phyloP scores from a whole-genome alignment of 495 filamentous ascomycete genomes.

The Acidomyces sp. region DNA sequence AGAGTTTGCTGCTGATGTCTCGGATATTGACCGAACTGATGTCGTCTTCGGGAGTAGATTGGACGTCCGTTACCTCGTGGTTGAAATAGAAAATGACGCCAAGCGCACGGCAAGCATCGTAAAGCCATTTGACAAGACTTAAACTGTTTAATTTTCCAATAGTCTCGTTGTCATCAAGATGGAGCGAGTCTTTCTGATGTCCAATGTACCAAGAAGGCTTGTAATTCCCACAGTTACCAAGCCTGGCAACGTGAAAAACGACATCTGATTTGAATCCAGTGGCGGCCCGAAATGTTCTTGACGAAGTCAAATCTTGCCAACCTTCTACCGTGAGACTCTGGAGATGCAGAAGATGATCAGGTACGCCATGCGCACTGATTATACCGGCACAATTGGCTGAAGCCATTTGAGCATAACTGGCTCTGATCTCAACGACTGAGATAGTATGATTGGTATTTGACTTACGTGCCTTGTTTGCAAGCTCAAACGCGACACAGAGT shows the following conservation, averaged over 20 bases:
- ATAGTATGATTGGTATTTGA: slow-evolving; percentile 5
- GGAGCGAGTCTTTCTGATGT: background rate
- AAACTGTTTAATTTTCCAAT: background rate
- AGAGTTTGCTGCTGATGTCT: background rate
- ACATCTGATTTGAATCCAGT: no score
- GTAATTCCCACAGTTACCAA: background rate
- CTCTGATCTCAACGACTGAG: slow-evolving; percentile 13
- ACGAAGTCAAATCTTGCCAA: slow-evolving; percentile 4
- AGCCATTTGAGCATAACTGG: slow-evolving; percentile 1
- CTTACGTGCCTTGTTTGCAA: background rate
- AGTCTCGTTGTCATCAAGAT: background rate
- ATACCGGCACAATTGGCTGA: slow-evolving; percentile 8
- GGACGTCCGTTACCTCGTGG: background rate
- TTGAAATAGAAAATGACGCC: slow-evolving; percentile 8
- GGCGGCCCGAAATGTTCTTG: no score
- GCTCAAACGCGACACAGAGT: slow-evolving; percentile 14
- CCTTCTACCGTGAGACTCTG: background rate
- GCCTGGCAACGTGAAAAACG: background rate
- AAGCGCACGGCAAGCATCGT: slow-evolving; percentile 1
- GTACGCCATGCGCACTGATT: background rate
- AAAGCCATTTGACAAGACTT: slow-evolving; percentile 8
- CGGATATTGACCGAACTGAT: background rate
- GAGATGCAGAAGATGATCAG: background rate
- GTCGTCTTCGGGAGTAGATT: background rate
- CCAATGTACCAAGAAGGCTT: slow-evolving; percentile 6